Percentiles rank a stretch among this genome's conserved stretches.
Conservation (phyloP, 495 filamentous ascomycete species). For the Apiosordaria backusii region DNA sequence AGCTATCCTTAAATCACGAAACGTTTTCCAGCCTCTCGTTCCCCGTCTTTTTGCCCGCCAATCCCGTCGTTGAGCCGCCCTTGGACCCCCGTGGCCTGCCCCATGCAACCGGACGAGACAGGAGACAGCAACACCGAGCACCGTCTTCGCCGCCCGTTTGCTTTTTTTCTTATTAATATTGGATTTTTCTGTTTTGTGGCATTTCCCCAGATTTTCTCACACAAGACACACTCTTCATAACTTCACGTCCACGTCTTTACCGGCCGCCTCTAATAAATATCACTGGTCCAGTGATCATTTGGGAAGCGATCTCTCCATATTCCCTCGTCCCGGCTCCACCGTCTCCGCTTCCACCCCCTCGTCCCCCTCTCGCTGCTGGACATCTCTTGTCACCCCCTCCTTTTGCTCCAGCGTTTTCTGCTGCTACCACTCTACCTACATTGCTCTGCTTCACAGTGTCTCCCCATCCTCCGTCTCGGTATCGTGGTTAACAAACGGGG, state of each 20-base stretch:
- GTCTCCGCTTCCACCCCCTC: slow-evolving; percentile 10
- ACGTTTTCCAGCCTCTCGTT: slow-evolving; percentile 9
- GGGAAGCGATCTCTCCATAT: slow-evolving; percentile 12
- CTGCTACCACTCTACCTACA: not conserved
- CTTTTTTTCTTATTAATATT: not conserved
- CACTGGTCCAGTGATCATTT: not conserved
- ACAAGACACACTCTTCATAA: not conserved
- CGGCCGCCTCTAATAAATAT: not conserved
- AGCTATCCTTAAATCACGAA: not conserved
- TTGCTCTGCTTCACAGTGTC: slow-evolving; percentile 7
- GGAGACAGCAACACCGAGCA: not conserved
- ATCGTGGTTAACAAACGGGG: not conserved
- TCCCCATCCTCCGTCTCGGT: not conserved
- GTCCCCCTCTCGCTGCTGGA: not conserved
- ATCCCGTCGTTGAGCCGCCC: not conserved
- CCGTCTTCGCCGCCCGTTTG: slow-evolving; percentile 9
- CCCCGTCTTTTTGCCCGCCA: not conserved
- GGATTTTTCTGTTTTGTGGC: not conserved
- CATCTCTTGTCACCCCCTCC: slow-evolving; percentile 4
- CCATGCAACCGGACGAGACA: not conserved
- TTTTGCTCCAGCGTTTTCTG: slow-evolving; percentile 4
- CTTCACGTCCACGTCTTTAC: not conserved
- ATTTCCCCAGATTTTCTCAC: not conserved
- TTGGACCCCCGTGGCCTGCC: not conserved
- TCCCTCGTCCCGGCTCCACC: slow-evolving; percentile 9